Evolutionary conservation across 192 early-diverging fungal species (phyloP).

Genomic region (Tieghemiomyces parasiticus): DNA sequence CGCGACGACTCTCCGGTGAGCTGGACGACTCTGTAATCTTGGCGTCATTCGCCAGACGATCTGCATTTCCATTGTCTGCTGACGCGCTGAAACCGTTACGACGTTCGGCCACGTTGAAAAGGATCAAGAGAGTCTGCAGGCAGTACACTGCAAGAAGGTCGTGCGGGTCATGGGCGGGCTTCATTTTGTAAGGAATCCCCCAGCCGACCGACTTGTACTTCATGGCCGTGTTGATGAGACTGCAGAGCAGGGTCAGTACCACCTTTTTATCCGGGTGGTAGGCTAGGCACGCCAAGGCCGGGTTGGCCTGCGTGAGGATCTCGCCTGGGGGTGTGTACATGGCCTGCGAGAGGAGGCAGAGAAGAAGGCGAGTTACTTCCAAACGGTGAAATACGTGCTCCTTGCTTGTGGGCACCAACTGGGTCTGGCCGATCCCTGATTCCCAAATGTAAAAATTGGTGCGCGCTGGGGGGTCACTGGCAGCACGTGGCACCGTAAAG

Average conservation of each 20-base stretch:
- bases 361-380: conserved; percentile 62
- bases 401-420: conserved; percentile 45
- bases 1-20: background rate
- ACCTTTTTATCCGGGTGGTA: conserved; percentile 39
- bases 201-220: conserved; percentile 76
- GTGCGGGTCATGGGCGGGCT: conserved; percentile 50
- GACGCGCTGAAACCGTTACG: too few species aligned
- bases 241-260: conserved; percentile 65
- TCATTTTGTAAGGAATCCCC: conserved; percentile 79
- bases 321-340: conserved; percentile 50
- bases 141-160: conserved; percentile 61
- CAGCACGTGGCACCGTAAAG: conserved; percentile 43
- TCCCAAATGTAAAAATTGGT: conserved; percentile 24
- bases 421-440: conserved; percentile 55
- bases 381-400: conserved; percentile 58
- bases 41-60: background rate
- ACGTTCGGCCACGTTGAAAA: conserved; percentile 3
- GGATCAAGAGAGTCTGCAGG: conserved; percentile 45
- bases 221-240: conserved; percentile 67
- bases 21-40: background rate
- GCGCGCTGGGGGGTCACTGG: conserved; percentile 10
- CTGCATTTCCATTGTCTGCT: too few species aligned
- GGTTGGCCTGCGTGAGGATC: conserved; percentile 15
- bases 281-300: conserved; percentile 20
- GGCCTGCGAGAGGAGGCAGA: conserved; percentile 60